phyloP scores from a whole-genome alignment of 768 basidiomycete genomes.

The Pisolithus orientalis region DNA sequence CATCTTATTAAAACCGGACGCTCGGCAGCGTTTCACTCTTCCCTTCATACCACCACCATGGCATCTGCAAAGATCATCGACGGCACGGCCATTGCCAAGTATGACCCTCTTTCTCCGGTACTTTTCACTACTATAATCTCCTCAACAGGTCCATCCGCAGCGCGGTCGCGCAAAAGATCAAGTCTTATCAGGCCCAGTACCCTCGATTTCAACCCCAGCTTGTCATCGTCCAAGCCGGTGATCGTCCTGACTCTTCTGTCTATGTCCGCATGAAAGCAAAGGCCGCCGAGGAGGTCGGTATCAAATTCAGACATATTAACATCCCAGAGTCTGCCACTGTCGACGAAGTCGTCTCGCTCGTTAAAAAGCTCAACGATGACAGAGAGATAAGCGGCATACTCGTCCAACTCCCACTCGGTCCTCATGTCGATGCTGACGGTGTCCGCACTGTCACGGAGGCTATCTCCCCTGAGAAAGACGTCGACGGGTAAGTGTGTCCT shows the following conservation, averaged over 20 bases:
- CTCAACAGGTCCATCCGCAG: constrained; percentile 70
- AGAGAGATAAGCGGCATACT: constrained; percentile 81
- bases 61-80: constrained; percentile 63
- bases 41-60: constrained; percentile 26
- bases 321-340: constrained; percentile 64
- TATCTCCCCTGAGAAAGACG: constrained; percentile 89
- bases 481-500: constrained; percentile 70
- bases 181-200: constrained; percentile 51
- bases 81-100: constrained; percentile 84
- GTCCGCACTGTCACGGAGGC: constrained; percentile 93
- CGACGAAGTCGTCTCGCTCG: constrained; percentile 68
- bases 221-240: constrained; percentile 90
- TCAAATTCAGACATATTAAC: constrained; percentile 75
- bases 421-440: constrained; percentile 72
- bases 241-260: constrained; percentile 80
- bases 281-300: constrained; percentile 91
- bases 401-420: constrained; percentile 90
- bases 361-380: constrained; percentile 80
- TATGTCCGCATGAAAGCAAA: constrained; percentile 99
- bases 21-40: constrained; percentile 1
- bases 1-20: constrained; percentile 5
- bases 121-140: constrained; percentile 10
- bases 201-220: constrained; percentile 91
- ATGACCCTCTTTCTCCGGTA: constrained; percentile 15
- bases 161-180: constrained; percentile 66